Percentiles rank a stretch among this genome's conserved stretches.
These are phyloP conservation scores for Fusarium sp. DNA, from an alignment of 2,329 filamentous ascomycete species.

Conservation along the genomic window DNA sequence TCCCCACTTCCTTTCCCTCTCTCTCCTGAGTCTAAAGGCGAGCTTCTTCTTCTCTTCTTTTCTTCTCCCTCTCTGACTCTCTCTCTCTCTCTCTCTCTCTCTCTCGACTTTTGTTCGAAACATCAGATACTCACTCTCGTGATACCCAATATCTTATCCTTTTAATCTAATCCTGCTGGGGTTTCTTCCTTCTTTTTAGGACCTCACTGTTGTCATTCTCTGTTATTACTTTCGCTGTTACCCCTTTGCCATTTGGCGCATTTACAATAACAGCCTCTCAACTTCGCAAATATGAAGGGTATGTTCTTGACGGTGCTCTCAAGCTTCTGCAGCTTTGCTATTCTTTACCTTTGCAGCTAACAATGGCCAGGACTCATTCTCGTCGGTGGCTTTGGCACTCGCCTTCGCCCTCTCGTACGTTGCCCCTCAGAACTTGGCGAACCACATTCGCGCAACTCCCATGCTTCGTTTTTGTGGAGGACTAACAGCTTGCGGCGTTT, in stretches of 20 bases:
- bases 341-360: slow-evolving; percentile 30
- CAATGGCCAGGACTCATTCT: slow-evolving; percentile 85
- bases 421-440: slow-evolving; percentile 25
- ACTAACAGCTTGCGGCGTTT: slow-evolving; percentile 38
- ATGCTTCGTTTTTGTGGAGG: not conserved
- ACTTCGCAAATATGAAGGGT: slow-evolving; percentile 51
- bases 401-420: slow-evolving; percentile 91
- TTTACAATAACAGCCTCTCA: slow-evolving; percentile 33
- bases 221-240: slow-evolving; percentile 38
- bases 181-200: slow-evolving; percentile 38
- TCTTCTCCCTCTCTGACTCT: slow-evolving; percentile 15
- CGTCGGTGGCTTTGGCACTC: slow-evolving; percentile 98
- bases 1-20: slow-evolving; percentile 34
- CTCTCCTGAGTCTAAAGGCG: slow-evolving; percentile 40
- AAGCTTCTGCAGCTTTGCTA: not conserved
- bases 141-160: slow-evolving; percentile 34
- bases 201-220: slow-evolving; percentile 38
- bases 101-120: slow-evolving; percentile 24
- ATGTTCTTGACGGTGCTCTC: slow-evolving; percentile 14
- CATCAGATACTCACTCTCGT: slow-evolving; percentile 25
- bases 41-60: slow-evolving; percentile 22
- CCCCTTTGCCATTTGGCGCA: slow-evolving; percentile 28
- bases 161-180: slow-evolving; percentile 43
- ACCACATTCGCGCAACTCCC: slow-evolving; percentile 19
- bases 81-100: slow-evolving; percentile 27